phyloP scores from a whole-genome alignment of 306 rosid genomes.

The Herpetospermum pedunculosum region DNA sequence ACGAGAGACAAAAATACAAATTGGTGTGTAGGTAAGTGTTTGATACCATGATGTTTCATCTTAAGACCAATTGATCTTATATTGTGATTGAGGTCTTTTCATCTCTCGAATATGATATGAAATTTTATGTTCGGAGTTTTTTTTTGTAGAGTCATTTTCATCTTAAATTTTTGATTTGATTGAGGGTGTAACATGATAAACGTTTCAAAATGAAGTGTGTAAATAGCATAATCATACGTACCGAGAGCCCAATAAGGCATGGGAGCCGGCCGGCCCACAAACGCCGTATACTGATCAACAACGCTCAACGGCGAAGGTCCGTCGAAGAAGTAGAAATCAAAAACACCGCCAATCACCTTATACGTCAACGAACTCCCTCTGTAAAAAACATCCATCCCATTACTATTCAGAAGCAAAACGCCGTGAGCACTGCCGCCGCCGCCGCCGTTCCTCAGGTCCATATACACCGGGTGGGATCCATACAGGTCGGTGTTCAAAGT shows the following conservation, averaged over 20 bases:
- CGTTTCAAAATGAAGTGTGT: too few relatives aligned
- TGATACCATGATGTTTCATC: too few relatives aligned
- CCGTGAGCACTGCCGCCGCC: constrained; percentile 62
- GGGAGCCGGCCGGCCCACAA: constrained; percentile 90
- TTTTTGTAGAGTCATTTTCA: too few relatives aligned
- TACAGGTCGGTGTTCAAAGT: constrained; percentile 82
- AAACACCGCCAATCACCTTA: constrained; percentile 79
- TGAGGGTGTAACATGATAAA: too few relatives aligned
- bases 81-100: too few relatives aligned
- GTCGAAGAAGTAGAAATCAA: constrained; percentile 83
- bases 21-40: too few relatives aligned
- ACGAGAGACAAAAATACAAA: too few relatives aligned
- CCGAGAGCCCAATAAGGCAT: constrained; percentile 99
- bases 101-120: too few relatives aligned
- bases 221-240: constrained; percentile 12
- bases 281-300: constrained; percentile 82
- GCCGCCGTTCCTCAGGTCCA: constrained; percentile 70
- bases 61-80: too few relatives aligned
- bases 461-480: constrained; percentile 83
- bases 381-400: constrained; percentile 95
- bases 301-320: constrained; percentile 73
- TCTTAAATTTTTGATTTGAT: too few relatives aligned
- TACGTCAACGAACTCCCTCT: constrained; percentile 64
- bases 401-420: constrained; percentile 76
- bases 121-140: too few relatives aligned